Evolutionary conservation across 495 filamentous ascomycete genomes (phyloP).

Genomic region (Amphirosellinia nigrospora): DNA sequence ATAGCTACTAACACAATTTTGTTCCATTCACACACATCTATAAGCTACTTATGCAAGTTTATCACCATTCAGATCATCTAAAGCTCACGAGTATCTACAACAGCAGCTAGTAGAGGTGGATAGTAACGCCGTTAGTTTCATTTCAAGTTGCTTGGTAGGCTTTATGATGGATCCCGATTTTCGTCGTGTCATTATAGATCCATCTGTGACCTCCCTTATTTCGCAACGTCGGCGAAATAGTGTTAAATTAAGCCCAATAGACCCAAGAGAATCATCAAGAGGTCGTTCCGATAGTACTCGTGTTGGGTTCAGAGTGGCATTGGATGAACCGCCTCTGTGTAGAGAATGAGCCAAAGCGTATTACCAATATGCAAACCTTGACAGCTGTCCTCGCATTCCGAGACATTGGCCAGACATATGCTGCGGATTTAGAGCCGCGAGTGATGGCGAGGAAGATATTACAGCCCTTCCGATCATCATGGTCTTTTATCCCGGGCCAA

Average conservation of each 20-base stretch:
- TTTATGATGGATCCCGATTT: background rate
- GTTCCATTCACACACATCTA: background rate
- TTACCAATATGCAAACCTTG: conserved; percentile 5
- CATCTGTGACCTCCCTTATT: background rate
- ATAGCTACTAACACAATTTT: background rate
- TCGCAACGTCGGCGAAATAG: background rate
- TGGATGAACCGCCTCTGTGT: background rate
- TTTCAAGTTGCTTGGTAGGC: background rate
- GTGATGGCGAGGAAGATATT: background rate
- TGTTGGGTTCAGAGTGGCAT: background rate
- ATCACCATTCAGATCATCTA: background rate
- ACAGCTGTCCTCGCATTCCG: background rate
- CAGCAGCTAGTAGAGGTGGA: background rate
- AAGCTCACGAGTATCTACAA: background rate
- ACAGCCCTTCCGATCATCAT: background rate
- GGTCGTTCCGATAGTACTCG: background rate
- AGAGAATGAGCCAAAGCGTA: background rate
- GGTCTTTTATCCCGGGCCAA: conserved; percentile 68
- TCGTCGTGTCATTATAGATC: background rate
- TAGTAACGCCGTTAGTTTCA: background rate
- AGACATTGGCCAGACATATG: background rate
- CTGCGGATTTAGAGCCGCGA: background rate
- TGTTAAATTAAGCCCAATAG: background rate
- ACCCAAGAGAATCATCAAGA: background rate
- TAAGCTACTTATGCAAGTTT: background rate